Conservation (phyloP, 2,329 filamentous ascomycete genomes). For the Bipolaris zeicola region DNA sequence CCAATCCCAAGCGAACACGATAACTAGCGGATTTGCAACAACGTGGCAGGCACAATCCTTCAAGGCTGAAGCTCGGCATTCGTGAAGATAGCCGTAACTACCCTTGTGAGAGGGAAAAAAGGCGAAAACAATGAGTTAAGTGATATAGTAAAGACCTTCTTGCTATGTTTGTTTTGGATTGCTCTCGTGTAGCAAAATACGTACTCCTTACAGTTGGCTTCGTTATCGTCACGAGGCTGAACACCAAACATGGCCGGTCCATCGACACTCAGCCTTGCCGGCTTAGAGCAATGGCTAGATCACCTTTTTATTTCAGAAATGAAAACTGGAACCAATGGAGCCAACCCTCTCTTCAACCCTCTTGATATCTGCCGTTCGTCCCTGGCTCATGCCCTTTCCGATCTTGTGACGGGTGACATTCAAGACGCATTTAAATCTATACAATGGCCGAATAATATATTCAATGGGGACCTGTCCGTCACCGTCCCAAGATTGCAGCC, state of each 20-base stretch:
- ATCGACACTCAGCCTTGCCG: background rate
- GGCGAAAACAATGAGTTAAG: background rate
- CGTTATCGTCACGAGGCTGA: background rate
- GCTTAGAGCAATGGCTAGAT: background rate
- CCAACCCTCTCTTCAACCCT: conserved; percentile 27
- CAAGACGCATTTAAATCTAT: conserved; percentile 32
- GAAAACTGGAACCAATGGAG: background rate
- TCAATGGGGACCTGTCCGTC: conserved; percentile 37
- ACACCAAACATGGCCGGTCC: background rate
- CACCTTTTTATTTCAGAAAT: background rate
- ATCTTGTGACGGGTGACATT: conserved; percentile 20
- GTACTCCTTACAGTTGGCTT: background rate
- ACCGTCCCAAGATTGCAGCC: conserved; percentile 35
- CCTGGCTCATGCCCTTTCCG: conserved; percentile 29
- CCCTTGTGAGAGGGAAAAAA: background rate
- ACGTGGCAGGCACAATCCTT: background rate
- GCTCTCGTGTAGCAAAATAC: background rate
- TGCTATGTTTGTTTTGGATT: background rate
- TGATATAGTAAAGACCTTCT: background rate
- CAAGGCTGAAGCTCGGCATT: background rate
- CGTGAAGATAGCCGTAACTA: background rate
- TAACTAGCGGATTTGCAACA: background rate
- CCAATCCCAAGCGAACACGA: background rate
- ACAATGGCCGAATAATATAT: conserved; percentile 40
- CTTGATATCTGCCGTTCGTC: conserved; percentile 34